These are phyloP conservation scores for Zasmidium angulare DNA, from an alignment of 2,329 filamentous ascomycete species.

Conservation along the genomic window DNA sequence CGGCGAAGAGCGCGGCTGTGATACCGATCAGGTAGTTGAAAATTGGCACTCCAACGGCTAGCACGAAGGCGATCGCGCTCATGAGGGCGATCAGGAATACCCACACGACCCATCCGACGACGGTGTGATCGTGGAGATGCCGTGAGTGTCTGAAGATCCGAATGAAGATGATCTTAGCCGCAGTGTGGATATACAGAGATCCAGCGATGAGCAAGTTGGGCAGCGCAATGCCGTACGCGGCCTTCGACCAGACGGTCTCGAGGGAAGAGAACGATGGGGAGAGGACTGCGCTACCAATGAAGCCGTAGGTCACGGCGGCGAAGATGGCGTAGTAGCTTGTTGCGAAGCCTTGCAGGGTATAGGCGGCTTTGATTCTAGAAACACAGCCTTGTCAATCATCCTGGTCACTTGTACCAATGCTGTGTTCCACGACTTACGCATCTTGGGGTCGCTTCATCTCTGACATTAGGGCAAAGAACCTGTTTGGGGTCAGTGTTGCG, in stretches of 20 bases:
- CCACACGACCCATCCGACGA: slow-evolving; percentile 51
- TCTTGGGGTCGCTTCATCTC: slow-evolving; percentile 54
- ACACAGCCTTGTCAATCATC: background rate
- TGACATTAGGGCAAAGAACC: slow-evolving; percentile 54
- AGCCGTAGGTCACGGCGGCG: slow-evolving; percentile 52
- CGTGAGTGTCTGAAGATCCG: slow-evolving; percentile 47
- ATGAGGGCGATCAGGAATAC: slow-evolving; percentile 46
- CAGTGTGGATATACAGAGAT: slow-evolving; percentile 52
- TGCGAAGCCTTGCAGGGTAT: slow-evolving; percentile 50
- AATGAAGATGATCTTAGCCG: slow-evolving; percentile 54
- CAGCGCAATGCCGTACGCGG: slow-evolving; percentile 52
- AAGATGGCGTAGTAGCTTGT: slow-evolving; percentile 54
- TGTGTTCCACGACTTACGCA: slow-evolving; percentile 3
- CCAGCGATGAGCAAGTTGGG: slow-evolving; percentile 54
- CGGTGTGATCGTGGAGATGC: slow-evolving; percentile 51
- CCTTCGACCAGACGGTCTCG: slow-evolving; percentile 48
- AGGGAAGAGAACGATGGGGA: slow-evolving; percentile 52
- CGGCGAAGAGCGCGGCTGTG: slow-evolving; percentile 51
- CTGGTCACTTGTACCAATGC: slow-evolving; percentile 2
- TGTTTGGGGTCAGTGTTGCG: slow-evolving; percentile 9
- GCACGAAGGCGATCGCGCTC: slow-evolving; percentile 46
- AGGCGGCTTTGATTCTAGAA: slow-evolving; percentile 50
- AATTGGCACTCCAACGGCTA: slow-evolving; percentile 53
- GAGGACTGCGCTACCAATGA: slow-evolving; percentile 47
- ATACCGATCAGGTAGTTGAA: slow-evolving; percentile 57